A percentile compares a stretch with the other conserved stretches of the same genome.
Conservation (phyloP, 495 filamentous ascomycete species). For the Xylaria palmicola region DNA sequence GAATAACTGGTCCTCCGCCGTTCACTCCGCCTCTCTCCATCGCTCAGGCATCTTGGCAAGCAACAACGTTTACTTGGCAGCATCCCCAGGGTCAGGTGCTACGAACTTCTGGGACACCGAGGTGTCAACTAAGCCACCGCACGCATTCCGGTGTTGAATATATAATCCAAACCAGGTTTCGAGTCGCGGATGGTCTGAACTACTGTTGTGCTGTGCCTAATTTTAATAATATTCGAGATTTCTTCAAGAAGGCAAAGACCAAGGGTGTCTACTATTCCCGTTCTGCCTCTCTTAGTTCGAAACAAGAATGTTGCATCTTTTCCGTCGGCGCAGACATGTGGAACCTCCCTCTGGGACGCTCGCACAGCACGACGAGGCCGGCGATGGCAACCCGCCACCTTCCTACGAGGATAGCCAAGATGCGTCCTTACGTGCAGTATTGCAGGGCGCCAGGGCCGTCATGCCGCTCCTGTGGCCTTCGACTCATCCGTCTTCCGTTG, state of each 20-base stretch:
- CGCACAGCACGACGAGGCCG: background rate
- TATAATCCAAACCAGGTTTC: background rate
- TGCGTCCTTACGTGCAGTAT: background rate
- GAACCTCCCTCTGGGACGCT: background rate
- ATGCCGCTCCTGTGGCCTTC: background rate
- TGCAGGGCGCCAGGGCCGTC: background rate
- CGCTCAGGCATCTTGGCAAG: background rate
- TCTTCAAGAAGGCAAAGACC: too few species aligned
- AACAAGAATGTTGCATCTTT: background rate
- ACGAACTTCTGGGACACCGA: background rate
- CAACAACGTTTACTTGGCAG: background rate
- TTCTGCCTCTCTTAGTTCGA: background rate
- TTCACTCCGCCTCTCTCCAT: background rate
- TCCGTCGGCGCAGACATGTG: background rate
- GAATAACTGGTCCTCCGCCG: too few species aligned
- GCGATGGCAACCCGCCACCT: background rate
- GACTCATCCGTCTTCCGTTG: background rate
- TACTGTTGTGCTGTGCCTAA: background rate
- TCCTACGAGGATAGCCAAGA: constrained; percentile 7
- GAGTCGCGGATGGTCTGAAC: too few species aligned
- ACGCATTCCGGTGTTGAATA: background rate
- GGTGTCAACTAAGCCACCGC: background rate
- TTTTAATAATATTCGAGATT: too few species aligned
- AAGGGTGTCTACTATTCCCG: background rate
- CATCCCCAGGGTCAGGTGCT: background rate